Evolutionary conservation across 2,329 filamentous ascomycete species (phyloP).

Genomic region (Epichloe amarillans): DNA sequence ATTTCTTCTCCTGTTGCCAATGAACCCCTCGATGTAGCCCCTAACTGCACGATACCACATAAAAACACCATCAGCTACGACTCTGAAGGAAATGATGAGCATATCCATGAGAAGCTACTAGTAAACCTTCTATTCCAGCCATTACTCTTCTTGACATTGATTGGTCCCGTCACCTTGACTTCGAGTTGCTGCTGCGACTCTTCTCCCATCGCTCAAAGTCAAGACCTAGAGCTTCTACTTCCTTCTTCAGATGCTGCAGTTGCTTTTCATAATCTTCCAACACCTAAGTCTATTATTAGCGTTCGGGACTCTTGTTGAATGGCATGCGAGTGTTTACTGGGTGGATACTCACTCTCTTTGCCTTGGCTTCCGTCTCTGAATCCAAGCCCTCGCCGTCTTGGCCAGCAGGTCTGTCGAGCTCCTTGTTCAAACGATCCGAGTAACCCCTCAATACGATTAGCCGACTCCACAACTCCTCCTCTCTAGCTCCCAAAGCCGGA

Average conservation of each 20-base stretch:
- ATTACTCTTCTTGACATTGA: not conserved
- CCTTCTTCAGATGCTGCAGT: conserved; percentile 60
- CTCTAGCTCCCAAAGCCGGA: conserved; percentile 58
- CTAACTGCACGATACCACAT: too few species aligned
- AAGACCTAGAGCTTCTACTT: conserved; percentile 49
- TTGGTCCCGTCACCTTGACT: conserved; percentile 15
- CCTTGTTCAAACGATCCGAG: conserved; percentile 56
- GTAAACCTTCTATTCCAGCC: not conserved
- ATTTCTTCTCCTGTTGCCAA: too few species aligned
- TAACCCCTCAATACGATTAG: conserved; percentile 63
- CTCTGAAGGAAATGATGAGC: too few species aligned
- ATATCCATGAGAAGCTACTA: not conserved
- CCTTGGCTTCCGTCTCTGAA: conserved; percentile 56
- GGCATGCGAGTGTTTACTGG: not conserved
- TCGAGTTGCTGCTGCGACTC: conserved; percentile 28
- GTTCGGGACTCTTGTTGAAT: not conserved
- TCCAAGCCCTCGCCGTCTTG: conserved; percentile 45
- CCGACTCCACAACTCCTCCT: conserved; percentile 77
- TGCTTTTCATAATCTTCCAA: conserved; percentile 73
- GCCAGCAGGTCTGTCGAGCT: conserved; percentile 55
- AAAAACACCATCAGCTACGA: too few species aligned
- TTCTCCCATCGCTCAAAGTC: conserved; percentile 44
- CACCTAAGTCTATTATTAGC: conserved; percentile 37
- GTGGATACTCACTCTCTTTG: conserved; percentile 51
- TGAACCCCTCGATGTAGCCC: too few species aligned